Percentiles rank a stretch among this genome's conserved stretches.
These are phyloP conservation scores for Bathelium albidoporum DNA, from an alignment of 495 filamentous ascomycete species.

Conservation along the genomic window DNA sequence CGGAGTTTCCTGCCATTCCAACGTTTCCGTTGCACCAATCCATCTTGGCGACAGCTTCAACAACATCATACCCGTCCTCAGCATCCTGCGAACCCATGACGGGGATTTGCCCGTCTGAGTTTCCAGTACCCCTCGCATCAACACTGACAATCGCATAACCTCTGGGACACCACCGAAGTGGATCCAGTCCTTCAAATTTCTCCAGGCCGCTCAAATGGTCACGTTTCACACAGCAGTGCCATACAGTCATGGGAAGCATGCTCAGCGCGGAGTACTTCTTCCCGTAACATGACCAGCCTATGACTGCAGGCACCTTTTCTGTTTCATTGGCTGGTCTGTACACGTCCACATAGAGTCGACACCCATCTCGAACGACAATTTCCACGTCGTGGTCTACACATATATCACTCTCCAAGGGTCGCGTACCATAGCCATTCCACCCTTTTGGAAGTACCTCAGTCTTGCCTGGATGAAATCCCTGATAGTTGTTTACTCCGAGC, in stretches of 20 bases:
- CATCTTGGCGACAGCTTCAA: constrained; percentile 34
- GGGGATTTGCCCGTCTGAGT: constrained; percentile 32
- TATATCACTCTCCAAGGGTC: constrained; percentile 2
- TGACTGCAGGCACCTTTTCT: constrained; percentile 28
- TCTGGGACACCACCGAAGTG: constrained; percentile 30
- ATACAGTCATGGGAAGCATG: constrained; percentile 11
- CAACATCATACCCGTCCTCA: constrained; percentile 36
- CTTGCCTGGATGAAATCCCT: constrained; percentile 24
- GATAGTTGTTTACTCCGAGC: constrained; percentile 20
- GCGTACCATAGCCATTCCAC: constrained; percentile 30
- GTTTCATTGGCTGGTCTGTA: constrained; percentile 25
- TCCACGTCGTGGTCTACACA: constrained; percentile 28
- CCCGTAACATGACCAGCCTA: constrained; percentile 32
- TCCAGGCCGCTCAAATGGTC: constrained; percentile 16
- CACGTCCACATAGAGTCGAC: constrained; percentile 28
- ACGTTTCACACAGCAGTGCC: constrained; percentile 15
- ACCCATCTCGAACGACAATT: constrained; percentile 26
- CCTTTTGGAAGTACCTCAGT: constrained; percentile 22
- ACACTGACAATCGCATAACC: constrained; percentile 39
- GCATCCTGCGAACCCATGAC: constrained; percentile 38
- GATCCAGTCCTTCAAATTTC: constrained; percentile 41
- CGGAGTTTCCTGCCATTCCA: constrained; percentile 37
- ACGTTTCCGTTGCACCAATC: constrained; percentile 39
- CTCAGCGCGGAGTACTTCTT: constrained; percentile 20
- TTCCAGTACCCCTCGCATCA: constrained; percentile 34